A percentile compares a stretch with the other conserved stretches of the same genome.
These are phyloP conservation scores for Globisporangium middletonii DNA, from an alignment of 352 stramenopile species.

Conservation along the genomic window DNA sequence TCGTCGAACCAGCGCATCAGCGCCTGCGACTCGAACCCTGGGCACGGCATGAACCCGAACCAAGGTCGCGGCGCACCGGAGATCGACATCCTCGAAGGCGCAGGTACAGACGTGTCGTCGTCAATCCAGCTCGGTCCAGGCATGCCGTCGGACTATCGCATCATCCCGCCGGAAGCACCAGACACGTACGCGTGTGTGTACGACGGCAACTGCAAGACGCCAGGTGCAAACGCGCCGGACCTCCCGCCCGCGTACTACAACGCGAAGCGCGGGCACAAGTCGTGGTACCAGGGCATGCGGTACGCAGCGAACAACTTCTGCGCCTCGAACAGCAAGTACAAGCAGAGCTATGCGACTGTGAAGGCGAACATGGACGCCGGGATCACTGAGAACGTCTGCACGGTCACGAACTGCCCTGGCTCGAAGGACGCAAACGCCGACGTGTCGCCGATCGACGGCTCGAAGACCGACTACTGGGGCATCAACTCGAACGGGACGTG, in stretches of 20 bases:
- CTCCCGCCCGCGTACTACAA: constrained; percentile 36
- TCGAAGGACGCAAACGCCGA: constrained; percentile 54
- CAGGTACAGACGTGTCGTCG: constrained; percentile 75
- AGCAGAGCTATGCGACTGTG: constrained; percentile 35
- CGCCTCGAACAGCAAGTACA: constrained; percentile 5
- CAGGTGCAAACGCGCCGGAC: constrained; percentile 35
- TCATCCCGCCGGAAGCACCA: constrained; percentile 11
- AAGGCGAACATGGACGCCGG: constrained; percentile 26
- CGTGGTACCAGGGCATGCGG: constrained; percentile 61
- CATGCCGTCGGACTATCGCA: constrained; percentile 46
- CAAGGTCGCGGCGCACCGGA: too few species aligned
- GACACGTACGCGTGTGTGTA: constrained; percentile 33
- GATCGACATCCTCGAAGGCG: constrained; percentile 89
- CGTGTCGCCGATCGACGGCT: constrained; percentile 28
- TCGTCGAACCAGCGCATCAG: constrained; percentile 71
- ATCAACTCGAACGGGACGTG: constrained; percentile 65
- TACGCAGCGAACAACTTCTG: constrained; percentile 65
- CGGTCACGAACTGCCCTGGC: constrained; percentile 24
- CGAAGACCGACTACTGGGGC: constrained; percentile 30
- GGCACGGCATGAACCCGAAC: constrained; percentile 68
- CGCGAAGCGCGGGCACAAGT: constrained; percentile 45
- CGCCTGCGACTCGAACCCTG: constrained; percentile 88
- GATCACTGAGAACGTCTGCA: constrained; percentile 48
- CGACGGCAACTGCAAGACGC: constrained; percentile 27
- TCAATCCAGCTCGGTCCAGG: constrained; percentile 86